Conservation (phyloP, 371 early-diverging fungal genomes). For the Lichtheimia ornata region DNA sequence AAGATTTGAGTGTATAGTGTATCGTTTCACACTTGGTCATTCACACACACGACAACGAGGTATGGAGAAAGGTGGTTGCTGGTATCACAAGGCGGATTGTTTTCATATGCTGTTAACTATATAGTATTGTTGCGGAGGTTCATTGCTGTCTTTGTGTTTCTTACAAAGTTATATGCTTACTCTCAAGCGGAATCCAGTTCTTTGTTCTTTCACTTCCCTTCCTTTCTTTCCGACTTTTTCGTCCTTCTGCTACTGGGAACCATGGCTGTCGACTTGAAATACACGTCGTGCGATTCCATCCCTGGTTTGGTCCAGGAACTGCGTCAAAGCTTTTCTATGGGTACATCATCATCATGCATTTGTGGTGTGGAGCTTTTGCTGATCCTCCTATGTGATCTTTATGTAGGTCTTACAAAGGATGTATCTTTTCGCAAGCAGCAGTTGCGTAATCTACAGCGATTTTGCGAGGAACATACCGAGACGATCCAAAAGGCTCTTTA, state of each 20-base stretch:
- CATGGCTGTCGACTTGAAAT: constrained; percentile 23
- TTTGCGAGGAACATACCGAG: constrained; percentile 69
- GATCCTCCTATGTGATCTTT: neutral
- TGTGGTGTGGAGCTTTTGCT: no score
- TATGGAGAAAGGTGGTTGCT: no score
- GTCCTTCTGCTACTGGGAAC: constrained; percentile 1
- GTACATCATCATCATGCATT: constrained; percentile 15
- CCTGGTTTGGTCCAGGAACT: constrained; percentile 46
- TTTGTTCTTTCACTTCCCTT: constrained; percentile 5
- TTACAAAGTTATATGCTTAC: no score
- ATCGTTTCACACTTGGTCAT: no score
- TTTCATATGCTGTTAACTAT: no score
- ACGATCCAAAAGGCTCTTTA: constrained; percentile 64
- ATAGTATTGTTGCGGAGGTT: no score
- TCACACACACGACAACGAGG: no score
- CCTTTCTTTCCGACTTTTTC: constrained; percentile 2
- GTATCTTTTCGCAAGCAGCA: constrained; percentile 74
- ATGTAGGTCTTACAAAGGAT: constrained; percentile 62
- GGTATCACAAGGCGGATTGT: no score
- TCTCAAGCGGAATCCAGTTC: no score
- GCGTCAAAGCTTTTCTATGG: constrained; percentile 50
- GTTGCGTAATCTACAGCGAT: constrained; percentile 60
- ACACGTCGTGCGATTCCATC: constrained; percentile 31
- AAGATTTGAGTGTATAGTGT: no score
- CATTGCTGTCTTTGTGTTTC: no score